Base-by-base conservation (phyloP, 768 basidiomycete species). In the Termitomyces heimii region DNA sequence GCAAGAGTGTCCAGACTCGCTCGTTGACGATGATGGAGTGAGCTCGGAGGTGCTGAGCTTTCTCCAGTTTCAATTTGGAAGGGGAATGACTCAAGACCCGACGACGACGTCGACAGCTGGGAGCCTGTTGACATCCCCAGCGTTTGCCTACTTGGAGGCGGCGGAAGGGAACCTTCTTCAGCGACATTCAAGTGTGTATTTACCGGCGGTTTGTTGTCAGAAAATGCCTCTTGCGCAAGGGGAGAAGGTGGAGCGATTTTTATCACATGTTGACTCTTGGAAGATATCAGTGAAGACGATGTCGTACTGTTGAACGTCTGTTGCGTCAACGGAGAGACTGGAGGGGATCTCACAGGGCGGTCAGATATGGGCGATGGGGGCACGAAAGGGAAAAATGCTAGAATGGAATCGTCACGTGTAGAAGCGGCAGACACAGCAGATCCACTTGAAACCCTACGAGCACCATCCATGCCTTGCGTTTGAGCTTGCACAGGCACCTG, bases 301-400 rank as follows among this genome's bases (percentile, higher is more conserved):
- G 80, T 79, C 5, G 79, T 42, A 45, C 64, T 64, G 34, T 68
- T 70, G 58, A 81, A 78, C 20, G 78, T 73, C 59, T 86, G 85
- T 68, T 86, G 82, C 28, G 72, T 77, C 20, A 88, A 74, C 8
- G 90, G 89, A 10, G 89, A 91, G 56, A 84, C 83, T 37, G 87
- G 86, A 5, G 88, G 88, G 3, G 88, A 84, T 59, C 89, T 78
- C 63, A 84, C 74, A 10, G 89, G 90, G 53, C 86, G 78, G 62
- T 89, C 83, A n/a, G 89, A 91, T 58, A 93, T 92, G 6, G 92
- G 92, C 8, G 90, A 92, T 1, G 92, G 92, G 24, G 92, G 92
- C 9, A 94, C 90, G 67, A 94, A 92, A 35, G 89, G 89, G 77
- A 94, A 94, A 14, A 83, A 86, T 70, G 92, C 91, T 28, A 93